Conservation (phyloP, 202 grass and related monocot species). For the Hordeum pubiflorum region DNA sequence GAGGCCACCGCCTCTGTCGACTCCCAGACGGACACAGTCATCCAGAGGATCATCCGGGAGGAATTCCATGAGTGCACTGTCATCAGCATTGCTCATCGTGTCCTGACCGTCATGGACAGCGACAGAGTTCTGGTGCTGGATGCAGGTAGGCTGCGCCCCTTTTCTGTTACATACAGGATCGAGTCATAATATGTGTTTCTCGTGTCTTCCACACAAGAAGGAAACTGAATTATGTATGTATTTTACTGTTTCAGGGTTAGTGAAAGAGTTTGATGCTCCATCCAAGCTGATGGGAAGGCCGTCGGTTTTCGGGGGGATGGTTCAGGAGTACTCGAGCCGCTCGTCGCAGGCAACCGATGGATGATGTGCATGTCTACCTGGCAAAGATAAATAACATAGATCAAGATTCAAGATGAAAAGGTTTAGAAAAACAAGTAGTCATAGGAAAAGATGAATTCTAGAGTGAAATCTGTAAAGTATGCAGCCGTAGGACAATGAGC, state of each 20-base stretch:
- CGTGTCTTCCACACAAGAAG: neutral
- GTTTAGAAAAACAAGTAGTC: neutral
- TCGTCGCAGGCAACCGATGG: neutral
- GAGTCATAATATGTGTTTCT: neutral
- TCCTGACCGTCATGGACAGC: slow-evolving; percentile 60
- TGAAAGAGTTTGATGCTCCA: slow-evolving; percentile 42
- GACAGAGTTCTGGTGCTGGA: slow-evolving; percentile 47
- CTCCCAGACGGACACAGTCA: slow-evolving; percentile 12
- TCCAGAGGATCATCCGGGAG: slow-evolving; percentile 58
- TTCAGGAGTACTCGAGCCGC: slow-evolving; percentile 44
- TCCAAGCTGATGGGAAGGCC: slow-evolving; percentile 33
- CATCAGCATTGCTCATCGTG: slow-evolving; percentile 65
- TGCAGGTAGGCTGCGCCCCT: slow-evolving; percentile 21
- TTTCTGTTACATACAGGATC: slow-evolving; percentile 32
- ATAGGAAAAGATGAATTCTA: neutral
- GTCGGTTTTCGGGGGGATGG: slow-evolving; percentile 36
- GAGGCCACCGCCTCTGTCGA: slow-evolving; percentile 67
- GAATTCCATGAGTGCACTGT: slow-evolving; percentile 42
- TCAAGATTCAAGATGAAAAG: neutral
- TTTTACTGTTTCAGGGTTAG: neutral
- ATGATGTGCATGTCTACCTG: neutral
- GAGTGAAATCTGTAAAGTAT: neutral
- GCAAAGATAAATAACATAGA: neutral
- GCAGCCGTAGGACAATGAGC: neutral
- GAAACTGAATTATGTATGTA: neutral